Evolutionary conservation across 1,284 basidiomycete species (phyloP).

Genomic region (Cryptococcus sp.): DNA sequence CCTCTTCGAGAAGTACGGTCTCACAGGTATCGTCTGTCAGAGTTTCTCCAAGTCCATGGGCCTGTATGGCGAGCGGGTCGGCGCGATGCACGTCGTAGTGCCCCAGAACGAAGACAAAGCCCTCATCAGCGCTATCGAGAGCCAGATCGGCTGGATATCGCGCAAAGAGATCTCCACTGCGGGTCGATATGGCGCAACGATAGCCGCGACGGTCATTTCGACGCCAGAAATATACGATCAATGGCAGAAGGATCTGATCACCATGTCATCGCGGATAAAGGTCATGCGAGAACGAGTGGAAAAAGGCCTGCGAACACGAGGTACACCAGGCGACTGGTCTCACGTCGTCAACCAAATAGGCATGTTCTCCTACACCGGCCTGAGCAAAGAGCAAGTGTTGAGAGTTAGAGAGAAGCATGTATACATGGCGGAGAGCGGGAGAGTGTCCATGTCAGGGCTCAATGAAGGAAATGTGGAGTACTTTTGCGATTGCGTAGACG

Average conservation of each 20-base stretch:
- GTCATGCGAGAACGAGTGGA: slow-evolving; percentile 78
- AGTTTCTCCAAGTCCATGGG: slow-evolving; percentile 97
- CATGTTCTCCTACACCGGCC: slow-evolving; percentile 63
- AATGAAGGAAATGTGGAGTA: slow-evolving; percentile 73
- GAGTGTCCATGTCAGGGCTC: slow-evolving; percentile 84
- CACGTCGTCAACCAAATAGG: slow-evolving; percentile 86
- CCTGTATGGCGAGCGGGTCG: slow-evolving; percentile 86
- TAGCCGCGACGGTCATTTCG: slow-evolving; percentile 81
- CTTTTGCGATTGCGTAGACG: slow-evolving; percentile 74
- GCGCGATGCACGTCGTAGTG: slow-evolving; percentile 76
- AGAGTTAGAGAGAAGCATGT: slow-evolving; percentile 73
- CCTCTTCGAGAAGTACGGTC: slow-evolving; percentile 8
- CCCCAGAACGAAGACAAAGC: slow-evolving; percentile 22
- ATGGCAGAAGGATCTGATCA: slow-evolving; percentile 83
- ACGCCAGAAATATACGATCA: slow-evolving; percentile 70
- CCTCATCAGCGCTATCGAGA: slow-evolving; percentile 42
- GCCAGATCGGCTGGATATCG: slow-evolving; percentile 83
- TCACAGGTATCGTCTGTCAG: slow-evolving; percentile 55
- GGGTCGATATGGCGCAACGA: slow-evolving; percentile 81
- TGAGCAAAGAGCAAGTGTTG: slow-evolving; percentile 69
- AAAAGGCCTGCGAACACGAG: slow-evolving; percentile 69
- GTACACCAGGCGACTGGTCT: slow-evolving; percentile 86
- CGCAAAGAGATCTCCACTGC: slow-evolving; percentile 93
- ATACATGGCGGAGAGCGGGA: slow-evolving; percentile 74
- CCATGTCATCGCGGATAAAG: slow-evolving; percentile 88